These are phyloP conservation scores for Mortierella polycephala DNA, from an alignment of 371 early-diverging fungal genomes.

Conservation along the genomic window DNA sequence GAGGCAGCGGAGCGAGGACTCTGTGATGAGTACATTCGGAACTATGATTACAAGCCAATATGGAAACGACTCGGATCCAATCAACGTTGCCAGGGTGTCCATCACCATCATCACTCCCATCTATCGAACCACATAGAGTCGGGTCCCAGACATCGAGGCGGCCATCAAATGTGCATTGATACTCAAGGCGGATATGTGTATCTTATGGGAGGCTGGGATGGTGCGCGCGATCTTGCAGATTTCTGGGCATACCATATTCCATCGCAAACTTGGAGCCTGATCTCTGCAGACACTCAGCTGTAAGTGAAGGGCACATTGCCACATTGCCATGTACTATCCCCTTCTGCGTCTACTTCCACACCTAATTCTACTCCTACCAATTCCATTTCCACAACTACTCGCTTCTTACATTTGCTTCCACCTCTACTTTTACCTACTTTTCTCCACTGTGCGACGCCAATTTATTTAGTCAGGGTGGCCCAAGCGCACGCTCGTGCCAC, in stretches of 20 bases:
- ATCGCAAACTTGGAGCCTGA: constrained; percentile 74
- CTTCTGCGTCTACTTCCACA: neutral
- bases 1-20: constrained; percentile 68
- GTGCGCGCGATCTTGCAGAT: constrained; percentile 86
- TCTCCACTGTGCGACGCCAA: neutral
- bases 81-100: constrained; percentile 28
- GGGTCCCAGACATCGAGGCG: constrained; percentile 81
- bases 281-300: constrained; percentile 80
- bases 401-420: neutral
- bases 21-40: constrained; percentile 76
- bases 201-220: constrained; percentile 97
- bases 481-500: constrained; percentile 92
- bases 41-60: constrained; percentile 72
- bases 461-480: constrained; percentile 80
- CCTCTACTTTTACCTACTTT: neutral
- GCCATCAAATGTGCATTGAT: constrained; percentile 98
- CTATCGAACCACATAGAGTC: constrained; percentile 27
- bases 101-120: constrained; percentile 44
- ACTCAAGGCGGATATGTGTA: constrained; percentile 76
- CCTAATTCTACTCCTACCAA: neutral
- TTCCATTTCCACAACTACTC: neutral
- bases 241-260: constrained; percentile 87
- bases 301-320: constrained; percentile 28
- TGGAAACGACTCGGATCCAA: constrained; percentile 73
- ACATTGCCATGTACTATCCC: neutral